Evolutionary conservation across 371 early-diverging fungal genomes (phyloP).

Genomic region (Thermomucor indicae-seudaticae): DNA sequence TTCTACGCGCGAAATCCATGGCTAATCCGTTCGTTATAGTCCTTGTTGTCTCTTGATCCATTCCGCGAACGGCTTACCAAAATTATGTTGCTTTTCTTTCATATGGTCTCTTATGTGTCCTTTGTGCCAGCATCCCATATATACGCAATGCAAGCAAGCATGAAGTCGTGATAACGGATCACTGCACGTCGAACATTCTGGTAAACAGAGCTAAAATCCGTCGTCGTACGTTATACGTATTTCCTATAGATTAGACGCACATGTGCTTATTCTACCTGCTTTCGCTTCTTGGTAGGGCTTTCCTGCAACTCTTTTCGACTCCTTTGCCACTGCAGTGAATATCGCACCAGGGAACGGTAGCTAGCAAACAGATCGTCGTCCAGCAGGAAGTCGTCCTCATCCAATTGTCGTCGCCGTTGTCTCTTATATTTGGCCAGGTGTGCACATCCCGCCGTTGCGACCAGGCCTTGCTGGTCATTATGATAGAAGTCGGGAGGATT

Average conservation of each 20-base stretch:
- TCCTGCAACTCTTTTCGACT: conserved; percentile 5
- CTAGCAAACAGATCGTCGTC: conserved; percentile 25
- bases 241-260: not conserved
- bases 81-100: conserved; percentile 51
- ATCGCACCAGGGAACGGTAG: conserved; percentile 28
- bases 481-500: conserved; percentile 35
- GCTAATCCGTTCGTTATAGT: conserved; percentile 7
- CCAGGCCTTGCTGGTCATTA: conserved; percentile 2
- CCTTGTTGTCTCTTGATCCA: not conserved
- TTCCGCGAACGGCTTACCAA: conserved; percentile 43
- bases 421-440: conserved; percentile 30
- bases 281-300: conserved; percentile 15
- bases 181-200: conserved; percentile 63
- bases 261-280: conserved; percentile 11
- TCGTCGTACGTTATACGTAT: not conserved
- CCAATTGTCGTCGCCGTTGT: conserved; percentile 8
- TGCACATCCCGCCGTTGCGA: conserved; percentile 28
- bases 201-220: conserved; percentile 57
- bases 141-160: conserved; percentile 74
- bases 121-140: conserved; percentile 62
- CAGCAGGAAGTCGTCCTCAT: conserved; percentile 2
- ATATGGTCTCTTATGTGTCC: conserved; percentile 65
- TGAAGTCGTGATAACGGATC: conserved; percentile 68
- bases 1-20: conserved; percentile 51
- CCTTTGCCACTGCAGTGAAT: conserved; percentile 35